Conservation (phyloP, 1,284 basidiomycete genomes). For the Ustilago hordei region DNA sequence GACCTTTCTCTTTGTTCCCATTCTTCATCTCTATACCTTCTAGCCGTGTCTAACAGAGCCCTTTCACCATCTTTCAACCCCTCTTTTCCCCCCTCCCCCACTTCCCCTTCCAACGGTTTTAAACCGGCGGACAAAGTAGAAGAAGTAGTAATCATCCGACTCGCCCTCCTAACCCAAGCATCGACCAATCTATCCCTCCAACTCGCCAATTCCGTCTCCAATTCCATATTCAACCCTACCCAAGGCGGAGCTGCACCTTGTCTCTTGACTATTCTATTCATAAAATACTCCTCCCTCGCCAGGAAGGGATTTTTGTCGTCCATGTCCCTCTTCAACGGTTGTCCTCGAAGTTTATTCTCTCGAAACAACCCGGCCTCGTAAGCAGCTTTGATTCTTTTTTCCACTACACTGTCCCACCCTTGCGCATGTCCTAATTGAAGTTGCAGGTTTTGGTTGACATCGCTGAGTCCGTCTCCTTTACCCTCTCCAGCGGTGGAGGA, state of each 20-base stretch:
- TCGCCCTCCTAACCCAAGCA: conserved; percentile 77
- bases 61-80: conserved; percentile 9
- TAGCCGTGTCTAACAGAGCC: conserved; percentile 64
- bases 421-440: conserved; percentile 36
- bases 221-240: conserved; percentile 83
- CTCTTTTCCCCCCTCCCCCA: not conserved
- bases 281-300: conserved; percentile 71
- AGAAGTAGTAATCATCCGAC: conserved; percentile 73
- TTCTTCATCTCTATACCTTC: conserved; percentile 76
- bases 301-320: conserved; percentile 81
- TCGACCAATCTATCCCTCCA: conserved; percentile 77
- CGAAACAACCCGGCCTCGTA: conserved; percentile 79
- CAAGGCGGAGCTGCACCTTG: conserved; percentile 89
- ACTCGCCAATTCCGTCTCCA: conserved; percentile 74
- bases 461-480: conserved; percentile 71
- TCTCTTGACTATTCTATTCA: conserved; percentile 88
- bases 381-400: conserved; percentile 74
- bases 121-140: conserved; percentile 70
- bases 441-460: conserved; percentile 35
- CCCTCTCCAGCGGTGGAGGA: conserved; percentile 19
- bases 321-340: conserved; percentile 75
- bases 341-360: conserved; percentile 79
- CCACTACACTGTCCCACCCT: conserved; percentile 63
- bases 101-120: conserved; percentile 68
- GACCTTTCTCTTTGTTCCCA: conserved; percentile 79